A percentile compares a stretch with the other conserved stretches of the same genome.
phyloP scores from a whole-genome alignment of 176 grass and related monocot genomes.

The Puccinellia tenuiflora region DNA sequence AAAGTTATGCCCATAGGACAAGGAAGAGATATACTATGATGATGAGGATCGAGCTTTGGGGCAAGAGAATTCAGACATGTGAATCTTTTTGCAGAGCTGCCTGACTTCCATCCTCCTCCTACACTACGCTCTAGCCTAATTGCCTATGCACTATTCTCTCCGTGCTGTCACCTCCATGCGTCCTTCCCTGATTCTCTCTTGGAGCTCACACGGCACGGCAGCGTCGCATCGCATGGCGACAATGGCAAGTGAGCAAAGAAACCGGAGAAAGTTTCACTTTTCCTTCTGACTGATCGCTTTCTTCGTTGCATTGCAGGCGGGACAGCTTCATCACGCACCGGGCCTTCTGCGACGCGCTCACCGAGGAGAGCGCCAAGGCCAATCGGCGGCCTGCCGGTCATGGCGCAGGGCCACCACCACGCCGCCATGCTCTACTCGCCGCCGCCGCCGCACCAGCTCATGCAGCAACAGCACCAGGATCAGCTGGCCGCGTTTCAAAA shows the following conservation, averaged over 20 bases:
- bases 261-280: not conserved
- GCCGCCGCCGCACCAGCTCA: conserved; percentile 1
- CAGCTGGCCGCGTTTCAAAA: conserved; percentile 29
- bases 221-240: not conserved
- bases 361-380: conserved; percentile 81
- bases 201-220: conserved; percentile 1
- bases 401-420: conserved; percentile 29
- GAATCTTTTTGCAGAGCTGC: conserved; percentile 36
- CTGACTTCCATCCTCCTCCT: not conserved
- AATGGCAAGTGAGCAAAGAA: conserved; percentile 17
- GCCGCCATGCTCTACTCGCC: conserved; percentile 40
- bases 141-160: conserved; percentile 1
- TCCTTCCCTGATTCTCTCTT: not conserved
- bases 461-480: conserved; percentile 32
- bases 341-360: conserved; percentile 96
- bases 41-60: not conserved
- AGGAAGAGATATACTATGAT: conserved; percentile 1
- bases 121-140: not conserved
- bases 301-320: conserved; percentile 45
- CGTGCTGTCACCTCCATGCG: conserved; percentile 1
- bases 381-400: conserved; percentile 33
- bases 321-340: conserved; percentile 99
- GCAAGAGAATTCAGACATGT: conserved; percentile 9
- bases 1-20: conserved; percentile 22
- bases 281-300: not conserved